Evolutionary conservation across 2,329 filamentous ascomycete species (phyloP), one percentile per base, ranked within the genome.

Genomic region (Penicillium expansum): DNA sequence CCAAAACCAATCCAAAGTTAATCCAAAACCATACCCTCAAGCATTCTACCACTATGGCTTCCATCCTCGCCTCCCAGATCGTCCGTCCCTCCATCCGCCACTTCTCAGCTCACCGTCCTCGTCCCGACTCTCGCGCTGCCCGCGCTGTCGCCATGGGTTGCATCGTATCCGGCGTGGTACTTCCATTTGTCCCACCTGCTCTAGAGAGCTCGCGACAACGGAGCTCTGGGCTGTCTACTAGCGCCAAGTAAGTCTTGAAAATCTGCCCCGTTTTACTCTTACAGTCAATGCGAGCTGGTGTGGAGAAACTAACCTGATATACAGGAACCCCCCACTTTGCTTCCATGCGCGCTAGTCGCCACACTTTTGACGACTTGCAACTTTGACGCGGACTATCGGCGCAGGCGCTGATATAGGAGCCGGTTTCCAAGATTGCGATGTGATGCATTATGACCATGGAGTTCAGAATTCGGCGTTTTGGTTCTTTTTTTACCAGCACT

Each of bases 111-210:
- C 76, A 73, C 52, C 73, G 74, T 57, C 70, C 75, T 35, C 72
- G 63, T 24, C 73, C 74, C 18, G 71, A 75, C 43, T 74, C 70
- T 48, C 75, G 72, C 41, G 67, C 70, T 45, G 70, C 75, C 41
- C 75, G 75, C 35, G 73, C 76, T 42, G 62, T 78, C 30, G 71
- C 76, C 44, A 70, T 69, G 50, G 75, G 75, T 14, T 76, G 76
- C 58, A 69, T 79, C 14, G 66, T 74, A 39, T 74, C 76, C 1
- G 75, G 73, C 2, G 76, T 79, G 20, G 69, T 78, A 18, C 65
- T 79, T 5, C 77, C 77, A 5, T 79, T 79, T 59, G 72, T 79
- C 3, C 77, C 77, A 29, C 77, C 77, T 7, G 77, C 77, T 5
- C 67, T 79, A 11, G 77, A 79, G 58, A 78, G 76, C 57, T 77